Evolutionary conservation across 805 yeast genomes (phyloP).

Genomic region (Barnettozyma vustinii): DNA sequence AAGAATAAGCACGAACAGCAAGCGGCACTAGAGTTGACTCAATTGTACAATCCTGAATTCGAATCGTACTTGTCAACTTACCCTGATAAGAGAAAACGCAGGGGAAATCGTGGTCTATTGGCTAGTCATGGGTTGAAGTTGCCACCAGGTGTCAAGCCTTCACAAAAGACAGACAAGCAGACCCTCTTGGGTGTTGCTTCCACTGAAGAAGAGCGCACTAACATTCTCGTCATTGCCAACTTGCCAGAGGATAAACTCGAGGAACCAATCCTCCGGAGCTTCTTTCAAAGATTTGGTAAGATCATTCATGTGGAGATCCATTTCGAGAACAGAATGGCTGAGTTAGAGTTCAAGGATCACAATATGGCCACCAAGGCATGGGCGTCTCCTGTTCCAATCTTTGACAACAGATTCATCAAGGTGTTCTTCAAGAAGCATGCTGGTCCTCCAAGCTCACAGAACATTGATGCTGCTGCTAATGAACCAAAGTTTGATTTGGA

Average conservation of each 20-base stretch:
- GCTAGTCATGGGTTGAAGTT: neutral
- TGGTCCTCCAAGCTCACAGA: neutral
- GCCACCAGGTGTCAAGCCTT: neutral
- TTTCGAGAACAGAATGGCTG: constrained; percentile 27
- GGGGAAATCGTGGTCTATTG: neutral
- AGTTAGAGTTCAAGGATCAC: constrained; percentile 33
- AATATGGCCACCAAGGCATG: constrained; percentile 39
- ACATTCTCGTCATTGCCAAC: constrained; percentile 33
- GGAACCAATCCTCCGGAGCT: constrained; percentile 28
- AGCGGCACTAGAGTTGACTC: constrained; percentile 10
- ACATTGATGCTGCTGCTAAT: neutral
- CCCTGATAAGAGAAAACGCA: constrained; percentile 7
- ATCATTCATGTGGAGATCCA: constrained; percentile 28
- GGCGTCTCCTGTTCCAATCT: constrained; percentile 38
- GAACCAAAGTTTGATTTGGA: constrained; percentile 30
- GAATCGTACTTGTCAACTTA: constrained; percentile 10
- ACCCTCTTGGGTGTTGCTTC: neutral
- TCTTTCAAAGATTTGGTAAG: constrained; percentile 38
- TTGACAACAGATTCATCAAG: constrained; percentile 44
- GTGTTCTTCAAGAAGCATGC: constrained; percentile 33
- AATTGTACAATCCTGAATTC: constrained; percentile 10
- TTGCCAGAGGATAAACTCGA: constrained; percentile 38
- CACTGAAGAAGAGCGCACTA: constrained; percentile 11
- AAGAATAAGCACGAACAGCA: constrained; percentile 6
- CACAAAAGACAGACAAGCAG: neutral